phyloP scores from a whole-genome alignment of 2,329 filamentous ascomycete genomes.

The Diplodia sapinea region DNA sequence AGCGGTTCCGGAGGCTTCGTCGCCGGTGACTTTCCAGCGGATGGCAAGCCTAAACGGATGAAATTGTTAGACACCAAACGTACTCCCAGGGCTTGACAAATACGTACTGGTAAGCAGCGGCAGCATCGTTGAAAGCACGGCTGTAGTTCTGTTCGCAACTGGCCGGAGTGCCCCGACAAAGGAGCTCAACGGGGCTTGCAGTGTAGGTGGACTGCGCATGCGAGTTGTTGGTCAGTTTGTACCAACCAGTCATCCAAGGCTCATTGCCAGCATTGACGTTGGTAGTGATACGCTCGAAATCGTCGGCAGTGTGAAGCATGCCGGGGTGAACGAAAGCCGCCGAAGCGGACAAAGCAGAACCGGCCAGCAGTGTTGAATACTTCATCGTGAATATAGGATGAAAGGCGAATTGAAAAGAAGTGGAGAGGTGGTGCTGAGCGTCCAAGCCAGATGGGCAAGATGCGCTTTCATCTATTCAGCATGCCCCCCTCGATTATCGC shows the following conservation, averaged over 20 bases:
- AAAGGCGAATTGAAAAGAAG: neutral
- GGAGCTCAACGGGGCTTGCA: conserved; percentile 38
- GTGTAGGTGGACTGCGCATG: conserved; percentile 43
- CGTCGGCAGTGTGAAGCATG: conserved; percentile 45
- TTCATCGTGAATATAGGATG: conserved; percentile 4
- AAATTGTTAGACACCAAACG: neutral
- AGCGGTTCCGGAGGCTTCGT: conserved; percentile 47
- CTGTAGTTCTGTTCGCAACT: conserved; percentile 43
- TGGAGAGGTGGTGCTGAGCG: neutral
- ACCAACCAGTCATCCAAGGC: conserved; percentile 47
- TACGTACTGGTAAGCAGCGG: conserved; percentile 44
- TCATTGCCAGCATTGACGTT: conserved; percentile 44
- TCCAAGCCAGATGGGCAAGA: neutral
- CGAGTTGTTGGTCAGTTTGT: conserved; percentile 41
- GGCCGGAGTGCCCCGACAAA: conserved; percentile 46
- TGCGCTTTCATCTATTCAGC: conserved; percentile 7
- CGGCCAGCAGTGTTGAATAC: conserved; percentile 8
- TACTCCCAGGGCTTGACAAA: fast-evolving
- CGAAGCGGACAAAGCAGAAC: conserved; percentile 19
- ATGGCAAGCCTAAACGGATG: conserved; percentile 41
- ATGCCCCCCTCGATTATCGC: neutral
- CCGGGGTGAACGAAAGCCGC: conserved; percentile 42
- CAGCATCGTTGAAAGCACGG: conserved; percentile 44
- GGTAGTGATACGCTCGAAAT: conserved; percentile 51
- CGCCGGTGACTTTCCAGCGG: conserved; percentile 50